Evolutionary conservation across 495 filamentous ascomycete species (phyloP), one percentile per base, ranked within the genome.

Genomic region (Darksidea phi): DNA sequence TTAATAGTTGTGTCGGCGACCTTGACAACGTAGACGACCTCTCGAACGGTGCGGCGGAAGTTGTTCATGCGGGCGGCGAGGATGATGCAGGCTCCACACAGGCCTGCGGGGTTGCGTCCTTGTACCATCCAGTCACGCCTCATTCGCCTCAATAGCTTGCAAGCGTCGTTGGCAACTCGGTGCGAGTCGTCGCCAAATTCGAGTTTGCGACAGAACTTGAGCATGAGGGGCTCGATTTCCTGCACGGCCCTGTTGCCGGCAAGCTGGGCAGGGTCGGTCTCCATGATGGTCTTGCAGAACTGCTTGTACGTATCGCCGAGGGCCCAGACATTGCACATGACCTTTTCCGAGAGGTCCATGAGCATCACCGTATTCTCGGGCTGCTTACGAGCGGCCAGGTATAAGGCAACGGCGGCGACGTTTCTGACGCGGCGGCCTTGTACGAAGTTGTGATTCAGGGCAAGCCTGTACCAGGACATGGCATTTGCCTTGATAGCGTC

Each of bases 51-150:
- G 18, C 94, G 87, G 37, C 93, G 86, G 72, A 93, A 97, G 72
- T 97, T 97, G 78, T 96, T 95, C 85, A 96, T 96, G 32, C 95
- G 88, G 10, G 94, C 91, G 20, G 94, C 95, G 63, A 98, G 84
- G 63, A 98, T 89, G 57, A 98, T 80, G 59, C 91, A 91, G 10
- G 94, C 95, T 59, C 94, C 95, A 74, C 91, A 96, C 45, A 97
- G 84, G 68, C 95, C 94, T 24, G 94, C 90, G 45, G 95, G 95
- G 42, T 91, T 84, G 69, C 94, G 90, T 66, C 94, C 94, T 48
- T 87, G 86, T 8, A 89, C 86, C 83, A 98, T 97, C 89, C 93
- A 97, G 73, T 98, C 94, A 24, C 88, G 81, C 50, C 88, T 88
- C 94, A 98, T 97, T 43, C 94, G 86, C 70, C 89, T 84, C 28